Evolutionary conservation across 768 basidiomycete genomes (phyloP), one percentile per base, ranked within the genome.

Genomic region (Lentinula aciculospora): DNA sequence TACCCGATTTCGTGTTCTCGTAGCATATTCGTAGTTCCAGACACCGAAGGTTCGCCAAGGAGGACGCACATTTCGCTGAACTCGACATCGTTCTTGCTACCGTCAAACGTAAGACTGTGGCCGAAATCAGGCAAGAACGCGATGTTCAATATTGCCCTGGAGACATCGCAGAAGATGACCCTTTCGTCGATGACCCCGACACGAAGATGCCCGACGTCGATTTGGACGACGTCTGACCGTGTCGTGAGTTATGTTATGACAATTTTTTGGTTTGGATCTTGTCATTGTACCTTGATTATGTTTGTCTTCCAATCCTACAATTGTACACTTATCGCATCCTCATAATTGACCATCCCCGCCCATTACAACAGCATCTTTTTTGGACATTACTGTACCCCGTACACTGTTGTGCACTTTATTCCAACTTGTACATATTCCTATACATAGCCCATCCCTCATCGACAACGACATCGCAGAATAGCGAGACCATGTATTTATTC

Each of bases 41-140:
- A 65, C 96, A 98, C 69, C 81, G 84, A 54, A 88, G 86, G 60
- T 98, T 92, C 69, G 94, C 96, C 0, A 71, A 71, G 15, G 83
- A 94, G 64, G 78, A 84, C 57, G 75, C 78, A 21, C 93, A 98
- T 70, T 98, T 94, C 67, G 64, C 75, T 28, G 81, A 85, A 56
- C 80, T 98, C 28, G 96, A 98, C 70, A 74, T 70, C 36, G 79
- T 95, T 27, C 79, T 98, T 21, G 70, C 71, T 25, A 81, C 84
- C 7, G 82, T 94, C 32, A 73, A 72, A 61, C 75, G 81, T 44
- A 69, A 68, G 44, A 78, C 76, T 27, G 57, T 67, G 12, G 53
- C 65, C 49, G 76, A 80, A 56, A 65, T 71, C 3, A 60, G 65
- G 12, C 50, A 60, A 5, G 66, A 69, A 55, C 55, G 45, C 25